phyloP scores from a whole-genome alignment of 495 filamentous ascomycete genomes.

The Podospora anserina region DNA sequence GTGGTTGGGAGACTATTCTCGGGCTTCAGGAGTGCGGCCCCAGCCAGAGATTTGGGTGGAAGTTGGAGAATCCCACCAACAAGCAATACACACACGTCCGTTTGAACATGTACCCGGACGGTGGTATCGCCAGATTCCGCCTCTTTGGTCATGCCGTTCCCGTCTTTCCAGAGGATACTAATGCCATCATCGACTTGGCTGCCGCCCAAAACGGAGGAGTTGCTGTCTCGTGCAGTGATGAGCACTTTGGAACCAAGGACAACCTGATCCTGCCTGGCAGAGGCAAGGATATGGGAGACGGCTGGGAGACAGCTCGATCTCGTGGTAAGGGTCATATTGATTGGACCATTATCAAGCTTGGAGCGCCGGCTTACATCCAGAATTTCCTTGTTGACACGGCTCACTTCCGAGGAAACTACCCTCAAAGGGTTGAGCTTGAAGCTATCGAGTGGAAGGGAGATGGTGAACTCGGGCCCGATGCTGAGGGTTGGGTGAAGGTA shows the following conservation, averaged over 20 bases:
- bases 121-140: slow-evolving; percentile 85
- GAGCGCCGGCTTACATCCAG: slow-evolving; percentile 65
- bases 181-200: slow-evolving; percentile 73
- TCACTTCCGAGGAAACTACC: slow-evolving; percentile 88
- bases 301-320: slow-evolving; percentile 88
- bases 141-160: slow-evolving; percentile 76
- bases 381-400: slow-evolving; percentile 81
- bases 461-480: slow-evolving; percentile 55
- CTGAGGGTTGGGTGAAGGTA: slow-evolving; percentile 67
- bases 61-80: slow-evolving; percentile 53
- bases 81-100: slow-evolving; percentile 81
- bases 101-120: slow-evolving; percentile 88
- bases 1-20: slow-evolving; percentile 71
- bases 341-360: slow-evolving; percentile 79
- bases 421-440: slow-evolving; percentile 69
- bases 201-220: slow-evolving; percentile 79
- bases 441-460: slow-evolving; percentile 55
- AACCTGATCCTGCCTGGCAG: slow-evolving; percentile 83
- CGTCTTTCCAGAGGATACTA: slow-evolving; percentile 59
- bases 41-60: slow-evolving; percentile 74
- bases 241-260: slow-evolving; percentile 80
- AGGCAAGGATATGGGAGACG: slow-evolving; percentile 89
- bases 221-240: slow-evolving; percentile 71
- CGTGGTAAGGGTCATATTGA: slow-evolving; percentile 74
- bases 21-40: slow-evolving; percentile 69